phyloP scores from a whole-genome alignment of 2,329 filamentous ascomycete genomes.

The Magnaporthales sp. region DNA sequence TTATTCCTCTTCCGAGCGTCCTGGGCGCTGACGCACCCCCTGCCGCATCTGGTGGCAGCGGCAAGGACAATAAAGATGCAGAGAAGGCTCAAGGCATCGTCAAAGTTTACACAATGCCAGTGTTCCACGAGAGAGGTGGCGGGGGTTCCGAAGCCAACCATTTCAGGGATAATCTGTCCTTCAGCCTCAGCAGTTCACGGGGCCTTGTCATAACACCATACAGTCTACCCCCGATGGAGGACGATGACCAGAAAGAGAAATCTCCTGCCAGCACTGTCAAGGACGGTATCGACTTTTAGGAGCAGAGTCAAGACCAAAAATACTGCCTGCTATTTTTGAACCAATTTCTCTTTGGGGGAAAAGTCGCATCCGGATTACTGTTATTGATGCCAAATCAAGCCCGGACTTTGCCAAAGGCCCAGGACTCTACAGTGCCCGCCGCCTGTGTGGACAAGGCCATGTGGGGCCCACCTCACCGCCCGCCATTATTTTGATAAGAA shows the following conservation, averaged over 20 bases:
- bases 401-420: background rate
- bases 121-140: slow-evolving; percentile 83
- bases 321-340: background rate
- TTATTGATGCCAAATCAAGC: background rate
- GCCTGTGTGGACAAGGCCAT: background rate
- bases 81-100: slow-evolving; percentile 82
- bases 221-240: slow-evolving; percentile 78
- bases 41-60: slow-evolving; percentile 23
- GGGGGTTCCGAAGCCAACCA: slow-evolving; percentile 60
- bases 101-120: slow-evolving; percentile 71
- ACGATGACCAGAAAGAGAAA: slow-evolving; percentile 43
- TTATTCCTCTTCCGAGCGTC: slow-evolving; percentile 61
- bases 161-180: slow-evolving; percentile 78
- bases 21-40: slow-evolving; percentile 26
- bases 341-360: background rate
- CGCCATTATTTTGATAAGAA: background rate
- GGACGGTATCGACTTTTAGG: slow-evolving; percentile 64
- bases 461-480: background rate
- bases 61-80: slow-evolving; percentile 42
- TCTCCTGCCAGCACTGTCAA: slow-evolving; percentile 47
- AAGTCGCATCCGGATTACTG: background rate
- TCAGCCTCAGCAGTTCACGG: slow-evolving; percentile 71
- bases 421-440: background rate
- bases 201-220: slow-evolving; percentile 83
- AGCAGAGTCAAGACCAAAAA: background rate